Evolutionary conservation across 2,329 filamentous ascomycete species (phyloP), one percentile per base, ranked within the genome.

Genomic region (Talaromyces sp.): DNA sequence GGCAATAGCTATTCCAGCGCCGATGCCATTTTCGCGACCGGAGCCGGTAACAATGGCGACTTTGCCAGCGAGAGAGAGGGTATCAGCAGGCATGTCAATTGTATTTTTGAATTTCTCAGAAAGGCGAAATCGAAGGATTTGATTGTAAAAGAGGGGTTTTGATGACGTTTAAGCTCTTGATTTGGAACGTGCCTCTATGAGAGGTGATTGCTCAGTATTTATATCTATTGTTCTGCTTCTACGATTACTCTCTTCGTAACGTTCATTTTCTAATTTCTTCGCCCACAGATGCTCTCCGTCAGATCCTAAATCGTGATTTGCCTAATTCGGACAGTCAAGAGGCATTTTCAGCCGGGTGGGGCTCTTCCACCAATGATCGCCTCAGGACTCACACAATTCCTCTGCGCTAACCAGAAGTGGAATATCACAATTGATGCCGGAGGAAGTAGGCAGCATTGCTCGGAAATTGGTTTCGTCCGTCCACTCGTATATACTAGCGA

Each of bases 1-100:
- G 31, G 63, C 56, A 10, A 41, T 22, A 8, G 63, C 63, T 14
- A 60, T 60, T n/a, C 54, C 63, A 14, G 63, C 63, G 16, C 63
- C 63, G 14, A 64, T 64, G 19, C 63, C 63, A 47, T 60, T 64
- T 54, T 52, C 56, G 4, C 31, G 43, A 19, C 63, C 63, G 10
- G 63, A 60, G 14, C 63, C 63, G 3, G 63, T 60, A n/a, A 64
- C 27, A 3, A 64, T 24, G 13, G 63, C 63, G 13, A 52, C 24
- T 45, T 64, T 64, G 6, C 56, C 54, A 3, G 63, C 41, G n/a
- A 64, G 63, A 24, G 62, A 58, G 19, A 58, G 54, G 22, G 62
- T 58, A 11, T 63, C 62, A n/a, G 59, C 14, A n/a, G 45, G 19
- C 59, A 60, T 60, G 24, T 48, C 24, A 2, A 13, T n/a, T 4